phyloP scores from a whole-genome alignment of 1,139 yeast species.

The Yamadazyma aaseri region DNA sequence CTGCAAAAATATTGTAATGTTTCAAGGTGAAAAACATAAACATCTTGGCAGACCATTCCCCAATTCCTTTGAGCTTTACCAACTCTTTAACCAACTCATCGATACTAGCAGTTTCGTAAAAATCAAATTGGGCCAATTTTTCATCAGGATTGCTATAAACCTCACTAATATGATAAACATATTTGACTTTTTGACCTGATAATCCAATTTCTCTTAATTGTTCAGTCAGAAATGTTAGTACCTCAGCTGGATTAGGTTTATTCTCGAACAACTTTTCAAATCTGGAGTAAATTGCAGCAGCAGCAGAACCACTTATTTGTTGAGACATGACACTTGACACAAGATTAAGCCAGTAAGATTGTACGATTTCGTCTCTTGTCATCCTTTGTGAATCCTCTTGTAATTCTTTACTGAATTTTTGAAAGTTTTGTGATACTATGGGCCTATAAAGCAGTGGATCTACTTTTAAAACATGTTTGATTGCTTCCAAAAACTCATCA shows the following conservation, averaged over 20 bases:
- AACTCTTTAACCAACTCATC: conserved; percentile 56
- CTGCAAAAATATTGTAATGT: conserved; percentile 68
- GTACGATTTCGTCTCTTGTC: conserved; percentile 29
- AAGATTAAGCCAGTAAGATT: conserved; percentile 40
- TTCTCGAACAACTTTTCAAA: conserved; percentile 39
- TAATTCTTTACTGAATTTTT: conserved; percentile 21
- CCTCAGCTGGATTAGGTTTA: conserved; percentile 52
- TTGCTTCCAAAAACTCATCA: conserved; percentile 43
- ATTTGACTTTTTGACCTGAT: conserved; percentile 67
- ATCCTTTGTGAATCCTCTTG: conserved; percentile 19
- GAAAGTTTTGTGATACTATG: conserved; percentile 31
- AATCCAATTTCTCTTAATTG: conserved; percentile 63
- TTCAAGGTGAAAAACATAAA: conserved; percentile 69
- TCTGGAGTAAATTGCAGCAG: conserved; percentile 56
- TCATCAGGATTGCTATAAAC: conserved; percentile 46
- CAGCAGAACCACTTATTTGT: conserved; percentile 86
- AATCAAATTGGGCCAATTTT: conserved; percentile 36
- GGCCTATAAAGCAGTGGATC: conserved; percentile 46
- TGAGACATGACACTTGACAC: conserved; percentile 62
- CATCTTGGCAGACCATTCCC: conserved; percentile 92
- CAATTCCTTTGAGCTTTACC: conserved; percentile 71
- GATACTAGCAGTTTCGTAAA: conserved; percentile 35
- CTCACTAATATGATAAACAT: conserved; percentile 59
- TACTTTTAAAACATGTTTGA: conserved; percentile 33
- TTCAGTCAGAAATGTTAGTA: conserved; percentile 42